Base-by-base conservation (phyloP, 345 rosid genomes). In the Eucalyptus brandiana region DNA sequence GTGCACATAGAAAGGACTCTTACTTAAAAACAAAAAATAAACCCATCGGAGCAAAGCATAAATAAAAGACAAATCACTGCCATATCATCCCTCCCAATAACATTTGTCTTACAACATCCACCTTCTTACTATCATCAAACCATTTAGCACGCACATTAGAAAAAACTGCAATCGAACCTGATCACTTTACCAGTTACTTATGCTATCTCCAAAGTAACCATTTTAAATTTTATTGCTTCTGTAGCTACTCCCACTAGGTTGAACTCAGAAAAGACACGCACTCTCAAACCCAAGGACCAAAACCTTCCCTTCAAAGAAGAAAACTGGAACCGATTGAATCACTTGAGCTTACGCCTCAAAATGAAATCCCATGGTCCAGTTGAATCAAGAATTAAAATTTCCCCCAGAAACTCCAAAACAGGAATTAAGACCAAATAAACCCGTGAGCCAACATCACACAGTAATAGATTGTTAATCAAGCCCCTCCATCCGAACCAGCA, bases 81-180 rank as follows among this genome's bases (percentile, higher is more conserved):
- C 4, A 11, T 11, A 47, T 47, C 1, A 47, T 47, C 13, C 2
- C 1, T 47, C 13, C 48, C 5, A 47, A 47, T 47, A 47, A 47
- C 12, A 47, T 47, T 0, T 47, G 13, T 47, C 48, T 47, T 47
- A 47, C 13, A 47, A 47, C 1, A 47, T 47, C 48, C 48, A 47
- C 48, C 48, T 47, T 47, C 48, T 47, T 0, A 11, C 48, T 47
- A 47, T 47, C 48, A 47, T 47, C 13, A 47, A 47, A 48, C 49
- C 5, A 48, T 48, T 48, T 48, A 48, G 49, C 15, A 48, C 15
- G 2, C 15, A 48, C 2, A 48, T 48, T 48, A 48, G 5, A 48
- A 48, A 48, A 48, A 48, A 48, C 49, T 48, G 0, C 5, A 48
- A 1, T 0, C 1, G 5, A 48, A 48, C 49, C 49, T 5, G 42